Base-by-base conservation (phyloP, 306 rosid species). In the Mimosa pudica region DNA sequence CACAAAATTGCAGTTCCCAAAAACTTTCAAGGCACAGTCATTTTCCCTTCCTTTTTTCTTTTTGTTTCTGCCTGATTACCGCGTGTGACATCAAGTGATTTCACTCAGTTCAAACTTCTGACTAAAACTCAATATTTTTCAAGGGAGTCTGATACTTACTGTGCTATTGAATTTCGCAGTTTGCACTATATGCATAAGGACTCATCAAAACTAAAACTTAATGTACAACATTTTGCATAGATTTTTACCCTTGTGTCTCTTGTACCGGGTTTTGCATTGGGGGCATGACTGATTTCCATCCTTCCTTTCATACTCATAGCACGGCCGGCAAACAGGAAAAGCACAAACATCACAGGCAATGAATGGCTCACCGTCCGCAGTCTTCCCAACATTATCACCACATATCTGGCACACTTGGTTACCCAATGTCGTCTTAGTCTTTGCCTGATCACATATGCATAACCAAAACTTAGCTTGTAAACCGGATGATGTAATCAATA, bases 251-350 rank as follows among this genome's bases (percentile, higher is more conserved):
- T 89, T 91, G 87, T 89, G 97, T 82, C 97, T 89, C 85, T 88
- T 93, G 87, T 95, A 95, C 79, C 87, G 87, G 67, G 97, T 95
- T 90, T 95, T 95, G 89, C 99, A 95, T 67, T 95, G 98, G 11
- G 98, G 99, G 78, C 99, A 95, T 64, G 90, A 91, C 81, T 88
- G 95, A 57, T 89, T 93, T 69, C 99, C 99, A 83, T 95, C 97
- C 84, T 95, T 95, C 88, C 99, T 89, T 84, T 95, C 99, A 68
- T 92, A 95, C 89, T 95, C 99, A 77, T 95, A 95, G 86, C 99
- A 95, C 4, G 93, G 96, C 83, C 98, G 79, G 79, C 99, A 95
- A 14, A 95, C 99, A 61, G 97, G 98, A 68, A 95, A 93, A 10
- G 93, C 87, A 18, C 99, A 95, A 61, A 85, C 87, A 45, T 86